Evolutionary conservation across 1,284 basidiomycete species (phyloP), one percentile per base, ranked within the genome.

Genomic region (Tilletia caries): DNA sequence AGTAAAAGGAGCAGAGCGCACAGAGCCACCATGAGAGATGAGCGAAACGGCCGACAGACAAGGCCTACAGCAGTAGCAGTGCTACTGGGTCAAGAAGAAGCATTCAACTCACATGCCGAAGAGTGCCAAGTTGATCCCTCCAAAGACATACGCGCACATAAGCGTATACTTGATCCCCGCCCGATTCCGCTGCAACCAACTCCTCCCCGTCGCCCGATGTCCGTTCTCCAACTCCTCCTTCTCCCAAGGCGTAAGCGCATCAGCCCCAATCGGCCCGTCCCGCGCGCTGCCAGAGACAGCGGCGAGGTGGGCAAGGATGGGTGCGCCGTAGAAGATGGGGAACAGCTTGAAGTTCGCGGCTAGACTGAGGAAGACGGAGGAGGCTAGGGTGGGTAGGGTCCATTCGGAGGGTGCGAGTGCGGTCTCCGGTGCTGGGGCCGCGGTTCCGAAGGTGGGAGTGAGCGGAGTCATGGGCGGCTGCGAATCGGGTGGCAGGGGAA

Each of bases 241-340:
- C 58, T 62, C 58, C 58, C 58, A 62, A 3, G 58, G 33, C 15
- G 58, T 62, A 13, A 68, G 32, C 3, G 65, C 37, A 27, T 68
- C 64, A 2, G 67, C 60, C 12, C 66, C 37, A 12, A 70, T 64
- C n/a, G 32, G 48, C 18, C 67, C 70, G 37, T 67, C 66, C 0
- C 70, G 44, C 20, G 52, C 54, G 15, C 58, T 62, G 1, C 58
- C 58, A 3, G 50, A 50, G 5, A 77, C 78, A 32, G 65, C 70
- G 44, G 75, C 37, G 41, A 96, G 86, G 34, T 88, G 88, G 0
- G 89, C 87, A 65, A 94, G 85, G 71, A 93, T 89, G 32, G 89
- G 88, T 18, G 91, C 86, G 0, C 90, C 92, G 82, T 98, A 98
- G 73, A 98, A 89, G 77, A 93, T 87, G 0, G 96, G 96, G 80